phyloP scores from a whole-genome alignment of 1,139 yeast genomes.

The Geotrichum histeridarum region DNA sequence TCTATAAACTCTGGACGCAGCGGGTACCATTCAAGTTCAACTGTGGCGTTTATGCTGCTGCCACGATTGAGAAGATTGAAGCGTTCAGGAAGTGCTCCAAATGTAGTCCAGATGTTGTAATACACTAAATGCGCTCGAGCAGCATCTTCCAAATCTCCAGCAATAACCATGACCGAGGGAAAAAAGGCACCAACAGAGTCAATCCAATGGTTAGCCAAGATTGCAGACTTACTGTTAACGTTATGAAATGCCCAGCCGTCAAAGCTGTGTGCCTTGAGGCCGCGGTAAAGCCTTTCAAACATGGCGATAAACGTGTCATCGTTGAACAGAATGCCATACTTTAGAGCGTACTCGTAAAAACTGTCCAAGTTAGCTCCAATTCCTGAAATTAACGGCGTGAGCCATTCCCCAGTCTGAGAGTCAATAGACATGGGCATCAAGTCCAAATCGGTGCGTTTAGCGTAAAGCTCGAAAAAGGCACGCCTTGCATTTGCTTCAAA shows the following conservation, averaged over 20 bases:
- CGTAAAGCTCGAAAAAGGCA: constrained; percentile 71
- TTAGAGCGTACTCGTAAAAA: constrained; percentile 81
- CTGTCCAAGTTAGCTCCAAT: constrained; percentile 94
- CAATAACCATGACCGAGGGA: constrained; percentile 75
- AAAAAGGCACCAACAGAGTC: constrained; percentile 85
- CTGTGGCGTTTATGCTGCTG: constrained; percentile 15
- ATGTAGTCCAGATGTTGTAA: constrained; percentile 72
- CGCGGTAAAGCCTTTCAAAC: constrained; percentile 54
- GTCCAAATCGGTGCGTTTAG: constrained; percentile 54
- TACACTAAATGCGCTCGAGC: constrained; percentile 55
- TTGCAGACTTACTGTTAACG: constrained; percentile 52
- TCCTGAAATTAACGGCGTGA: constrained; percentile 56
- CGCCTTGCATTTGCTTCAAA: constrained; percentile 59
- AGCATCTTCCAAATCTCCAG: constrained; percentile 71
- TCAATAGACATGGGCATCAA: constrained; percentile 75
- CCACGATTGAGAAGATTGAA: constrained; percentile 48
- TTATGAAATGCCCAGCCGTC: constrained; percentile 54
- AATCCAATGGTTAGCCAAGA: constrained; percentile 58
- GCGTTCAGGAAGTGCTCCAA: constrained; percentile 80
- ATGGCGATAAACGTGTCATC: constrained; percentile 57
- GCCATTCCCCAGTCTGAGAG: constrained; percentile 53
- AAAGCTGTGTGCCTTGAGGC: constrained; percentile 48
- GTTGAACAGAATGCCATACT: constrained; percentile 65
- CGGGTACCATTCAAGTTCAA: constrained; percentile 78
- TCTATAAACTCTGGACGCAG: constrained; percentile 87